phyloP scores from a whole-genome alignment of 495 filamentous ascomycete genomes.

The Astrothelium subdiscretum region DNA sequence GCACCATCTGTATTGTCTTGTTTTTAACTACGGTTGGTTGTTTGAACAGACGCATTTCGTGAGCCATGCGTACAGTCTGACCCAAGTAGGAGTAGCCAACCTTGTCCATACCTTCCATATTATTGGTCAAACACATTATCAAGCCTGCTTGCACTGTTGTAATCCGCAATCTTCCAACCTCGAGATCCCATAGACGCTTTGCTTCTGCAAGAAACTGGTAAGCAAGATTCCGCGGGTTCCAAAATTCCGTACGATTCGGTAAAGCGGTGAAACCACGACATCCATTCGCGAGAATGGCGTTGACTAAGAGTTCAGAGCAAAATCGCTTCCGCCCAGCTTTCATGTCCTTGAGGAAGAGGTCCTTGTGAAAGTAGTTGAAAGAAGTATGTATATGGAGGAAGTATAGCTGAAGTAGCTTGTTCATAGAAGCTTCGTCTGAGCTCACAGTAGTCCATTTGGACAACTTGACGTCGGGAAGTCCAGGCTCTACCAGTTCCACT shows the following conservation, averaged over 20 bases:
- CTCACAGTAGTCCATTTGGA: background rate
- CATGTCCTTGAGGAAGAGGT: constrained; percentile 4
- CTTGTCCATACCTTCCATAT: background rate
- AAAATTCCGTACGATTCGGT: background rate
- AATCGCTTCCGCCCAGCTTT: background rate
- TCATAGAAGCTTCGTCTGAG: background rate
- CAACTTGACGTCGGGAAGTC: background rate
- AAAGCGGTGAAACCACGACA: background rate
- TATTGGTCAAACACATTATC: background rate
- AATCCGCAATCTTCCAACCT: background rate
- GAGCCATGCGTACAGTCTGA: background rate
- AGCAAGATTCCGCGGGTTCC: constrained; percentile 2
- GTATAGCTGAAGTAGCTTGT: background rate
- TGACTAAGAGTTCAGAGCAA: constrained; percentile 1
- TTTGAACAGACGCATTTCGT: background rate
- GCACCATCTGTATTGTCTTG: background rate
- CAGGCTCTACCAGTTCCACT: background rate
- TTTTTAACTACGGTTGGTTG: too few relatives aligned
- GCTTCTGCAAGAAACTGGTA: constrained; percentile 3
- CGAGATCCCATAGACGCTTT: constrained; percentile 1
- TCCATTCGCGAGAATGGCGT: background rate
- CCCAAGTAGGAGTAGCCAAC: background rate
- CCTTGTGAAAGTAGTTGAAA: background rate
- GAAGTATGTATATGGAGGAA: background rate
- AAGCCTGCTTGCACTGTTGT: background rate